Conservation (phyloP, 2,329 filamentous ascomycete genomes). For the Penicillium sp. region DNA sequence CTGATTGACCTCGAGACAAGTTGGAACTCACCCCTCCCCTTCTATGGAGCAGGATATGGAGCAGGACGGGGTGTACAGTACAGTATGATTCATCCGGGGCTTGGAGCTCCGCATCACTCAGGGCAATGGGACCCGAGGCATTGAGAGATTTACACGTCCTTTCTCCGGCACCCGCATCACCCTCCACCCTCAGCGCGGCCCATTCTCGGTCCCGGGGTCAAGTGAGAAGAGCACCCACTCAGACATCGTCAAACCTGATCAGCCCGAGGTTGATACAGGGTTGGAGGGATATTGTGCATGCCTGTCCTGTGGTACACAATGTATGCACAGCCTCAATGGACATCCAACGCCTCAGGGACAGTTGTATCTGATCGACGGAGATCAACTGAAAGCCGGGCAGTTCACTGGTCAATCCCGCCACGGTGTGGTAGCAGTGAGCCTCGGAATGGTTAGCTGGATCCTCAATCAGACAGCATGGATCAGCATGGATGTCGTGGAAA, state of each 20-base stretch:
- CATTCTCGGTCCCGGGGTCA: neutral
- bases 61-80: neutral
- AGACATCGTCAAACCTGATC: neutral
- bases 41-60: neutral
- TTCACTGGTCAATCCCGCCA: constrained; percentile 6
- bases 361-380: neutral
- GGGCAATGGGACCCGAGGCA: neutral
- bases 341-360: neutral
- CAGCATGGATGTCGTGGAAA: neutral
- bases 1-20: neutral
- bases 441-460: neutral
- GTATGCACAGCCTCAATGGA: neutral
- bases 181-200: too few relatives aligned
- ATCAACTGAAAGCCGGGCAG: neutral
- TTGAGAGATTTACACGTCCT: neutral
- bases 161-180: neutral
- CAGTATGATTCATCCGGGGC: neutral
- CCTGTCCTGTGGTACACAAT: neutral
- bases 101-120: neutral
- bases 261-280: neutral
- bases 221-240: neutral
- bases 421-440: constrained; percentile 1
- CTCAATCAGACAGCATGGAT: constrained; percentile 3
- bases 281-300: neutral
- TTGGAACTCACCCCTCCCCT: neutral